Evolutionary conservation across 2,329 filamentous ascomycete genomes (phyloP), one percentile per base, ranked within the genome.

Genomic region (Neonectria faginata): DNA sequence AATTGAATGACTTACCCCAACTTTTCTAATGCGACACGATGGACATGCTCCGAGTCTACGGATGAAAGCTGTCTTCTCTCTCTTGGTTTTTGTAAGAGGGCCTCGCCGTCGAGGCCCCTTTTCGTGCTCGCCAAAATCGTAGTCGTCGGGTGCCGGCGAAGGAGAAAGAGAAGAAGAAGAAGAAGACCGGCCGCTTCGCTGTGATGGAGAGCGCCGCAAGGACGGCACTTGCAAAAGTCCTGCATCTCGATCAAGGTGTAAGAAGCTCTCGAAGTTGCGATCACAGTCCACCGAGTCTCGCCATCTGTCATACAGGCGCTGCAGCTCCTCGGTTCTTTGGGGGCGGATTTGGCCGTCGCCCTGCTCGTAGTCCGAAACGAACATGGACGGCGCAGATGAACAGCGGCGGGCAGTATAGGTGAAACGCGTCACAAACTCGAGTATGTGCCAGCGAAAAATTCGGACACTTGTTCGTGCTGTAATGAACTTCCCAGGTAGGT

Each of bases 251-350:
- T 54, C 42, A 12, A 31, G 27, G 27, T 53, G 36, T 18, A 58
- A 39, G 9, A 45, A 52, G 27, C 50, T 53, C 20, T 50, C 61
- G 22, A 51, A 55, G 5, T 57, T 53, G 11, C 56, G 54, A 42
- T 42, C 39, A n/a, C 48, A 55, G 18, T 60, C 48, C 18, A 60
- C 53, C 25, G 55, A 45, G 14, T 65, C 59, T 50, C 62, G 55
- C 65, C 62, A 65, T 36, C 58, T 55, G 52, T 65, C 39, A 44
- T 67, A 60, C 16, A 67, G 58, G n/a, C 54, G 57, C 45, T 67
- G 65, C 27, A 67, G 52, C 29, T 65, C 55, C 31, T 62, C 55
- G 16, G 55, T 65, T 55, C 55, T 45, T 9, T 14, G 20, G 25
- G 65, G 65, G 9, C 31, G 53, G 25, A 48, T 50, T 10, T 18